Conservation (phyloP, 208 protist species). For the Trypanosoma caninum region DNA sequence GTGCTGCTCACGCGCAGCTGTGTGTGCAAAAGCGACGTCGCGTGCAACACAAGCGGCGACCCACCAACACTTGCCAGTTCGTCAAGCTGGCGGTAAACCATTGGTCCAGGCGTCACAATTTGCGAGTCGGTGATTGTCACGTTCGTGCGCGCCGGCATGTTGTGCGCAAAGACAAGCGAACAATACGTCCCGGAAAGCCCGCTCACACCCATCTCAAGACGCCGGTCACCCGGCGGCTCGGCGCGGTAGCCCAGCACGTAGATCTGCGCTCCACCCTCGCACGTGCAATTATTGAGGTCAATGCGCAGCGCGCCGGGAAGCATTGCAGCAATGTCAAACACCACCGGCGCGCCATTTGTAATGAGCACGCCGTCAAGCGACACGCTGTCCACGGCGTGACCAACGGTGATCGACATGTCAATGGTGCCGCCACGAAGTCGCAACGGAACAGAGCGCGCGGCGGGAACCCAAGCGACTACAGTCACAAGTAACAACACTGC, state of each 20-base stretch:
- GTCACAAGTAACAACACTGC: background rate
- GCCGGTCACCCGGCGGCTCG: background rate
- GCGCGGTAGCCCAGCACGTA: slow-evolving; percentile 8
- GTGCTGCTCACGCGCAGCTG: slow-evolving; percentile 6
- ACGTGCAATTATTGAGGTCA: slow-evolving; percentile 10
- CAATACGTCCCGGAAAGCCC: slow-evolving; percentile 1
- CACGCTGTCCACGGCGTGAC: slow-evolving; percentile 10
- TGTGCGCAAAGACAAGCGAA: slow-evolving; percentile 5
- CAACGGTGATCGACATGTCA: background rate
- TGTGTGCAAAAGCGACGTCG: background rate
- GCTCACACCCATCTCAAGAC: slow-evolving; percentile 5
- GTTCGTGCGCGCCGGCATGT: background rate
- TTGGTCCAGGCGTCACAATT: background rate
- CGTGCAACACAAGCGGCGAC: background rate
- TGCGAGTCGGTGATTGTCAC: slow-evolving; percentile 6
- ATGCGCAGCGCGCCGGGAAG: slow-evolving; percentile 6
- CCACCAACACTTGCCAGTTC: background rate
- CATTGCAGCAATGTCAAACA: slow-evolving; percentile 20
- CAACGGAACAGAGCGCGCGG: slow-evolving; percentile 9
- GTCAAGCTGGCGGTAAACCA: background rate
- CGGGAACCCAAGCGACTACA: background rate
- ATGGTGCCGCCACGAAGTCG: slow-evolving; percentile 6
- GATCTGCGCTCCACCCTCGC: slow-evolving; percentile 14
- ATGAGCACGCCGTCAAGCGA: slow-evolving; percentile 4
- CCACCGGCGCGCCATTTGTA: slow-evolving; percentile 5